These are phyloP conservation scores for Nothopassalora personata DNA, from an alignment of 2,329 filamentous ascomycete species.

Conservation along the genomic window DNA sequence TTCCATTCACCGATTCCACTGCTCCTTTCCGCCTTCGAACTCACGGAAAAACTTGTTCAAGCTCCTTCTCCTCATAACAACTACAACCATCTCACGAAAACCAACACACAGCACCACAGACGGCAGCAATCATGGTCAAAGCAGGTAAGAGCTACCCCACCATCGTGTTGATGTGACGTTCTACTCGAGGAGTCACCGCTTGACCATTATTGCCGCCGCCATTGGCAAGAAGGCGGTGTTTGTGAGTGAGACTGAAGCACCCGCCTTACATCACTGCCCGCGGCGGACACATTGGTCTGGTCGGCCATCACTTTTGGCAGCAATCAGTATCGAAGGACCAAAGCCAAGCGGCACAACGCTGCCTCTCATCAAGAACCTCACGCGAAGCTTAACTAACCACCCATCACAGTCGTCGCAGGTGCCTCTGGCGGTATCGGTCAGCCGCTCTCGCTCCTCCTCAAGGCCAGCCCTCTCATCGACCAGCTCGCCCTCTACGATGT, in stretches of 20 bases:
- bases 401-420: conserved; percentile 68
- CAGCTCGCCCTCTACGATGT: conserved; percentile 99
- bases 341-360: neutral
- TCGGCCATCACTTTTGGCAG: neutral
- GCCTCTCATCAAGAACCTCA: neutral
- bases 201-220: conserved; percentile 4
- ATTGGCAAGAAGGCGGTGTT: neutral
- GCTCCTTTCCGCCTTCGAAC: neutral
- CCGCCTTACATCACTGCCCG: neutral
- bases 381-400: neutral
- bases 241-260: neutral
- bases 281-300: neutral
- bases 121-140: conserved; percentile 23
- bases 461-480: conserved; percentile 79
- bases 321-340: neutral
- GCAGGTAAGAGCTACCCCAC: conserved; percentile 18
- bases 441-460: conserved; percentile 94
- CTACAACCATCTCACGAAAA: neutral
- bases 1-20: neutral
- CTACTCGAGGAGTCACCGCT: conserved; percentile 8
- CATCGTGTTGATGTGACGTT: neutral
- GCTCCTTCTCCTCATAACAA: neutral
- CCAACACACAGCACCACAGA: neutral
- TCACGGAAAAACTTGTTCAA: neutral
- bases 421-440: conserved; percentile 98